A percentile compares a stretch with the other conserved stretches of the same genome.
phyloP scores from a whole-genome alignment of 306 rosid species.

The Pyrus betulifolia region DNA sequence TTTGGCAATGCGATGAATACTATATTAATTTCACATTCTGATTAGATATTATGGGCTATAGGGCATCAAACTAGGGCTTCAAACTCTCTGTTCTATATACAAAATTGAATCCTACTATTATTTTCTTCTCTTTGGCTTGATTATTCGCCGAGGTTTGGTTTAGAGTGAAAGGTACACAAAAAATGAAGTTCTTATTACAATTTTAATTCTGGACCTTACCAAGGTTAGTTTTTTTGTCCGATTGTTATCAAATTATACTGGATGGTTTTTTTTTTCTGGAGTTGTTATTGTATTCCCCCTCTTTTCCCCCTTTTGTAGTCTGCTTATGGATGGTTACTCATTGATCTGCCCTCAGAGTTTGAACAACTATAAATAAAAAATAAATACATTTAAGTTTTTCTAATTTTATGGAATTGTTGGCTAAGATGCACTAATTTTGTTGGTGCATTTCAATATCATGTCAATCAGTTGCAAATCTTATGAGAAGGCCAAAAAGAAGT shows the following conservation, averaged over 20 bases:
- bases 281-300: not conserved
- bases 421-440: not conserved
- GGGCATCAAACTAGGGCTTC: not conserved
- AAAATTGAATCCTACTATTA: not conserved
- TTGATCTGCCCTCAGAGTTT: not conserved
- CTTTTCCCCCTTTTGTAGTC: not conserved
- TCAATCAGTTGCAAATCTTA: conserved; percentile 83
- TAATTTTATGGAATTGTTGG: not conserved
- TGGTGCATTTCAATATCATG: not conserved
- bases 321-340: not conserved
- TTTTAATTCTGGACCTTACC: not conserved
- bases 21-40: not conserved
- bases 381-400: not conserved
- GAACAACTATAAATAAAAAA: not conserved
- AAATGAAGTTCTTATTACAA: not conserved
- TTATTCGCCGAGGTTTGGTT: not conserved
- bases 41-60: not conserved
- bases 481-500: conserved; percentile 92
- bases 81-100: not conserved
- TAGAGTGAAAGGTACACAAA: not conserved
- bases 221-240: not conserved
- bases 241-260: not conserved
- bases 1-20: not conserved
- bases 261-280: not conserved
- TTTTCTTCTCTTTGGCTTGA: not conserved